Base-by-base conservation (phyloP, 2,329 filamentous ascomycete genomes). In the Pyricularia sp. region DNA sequence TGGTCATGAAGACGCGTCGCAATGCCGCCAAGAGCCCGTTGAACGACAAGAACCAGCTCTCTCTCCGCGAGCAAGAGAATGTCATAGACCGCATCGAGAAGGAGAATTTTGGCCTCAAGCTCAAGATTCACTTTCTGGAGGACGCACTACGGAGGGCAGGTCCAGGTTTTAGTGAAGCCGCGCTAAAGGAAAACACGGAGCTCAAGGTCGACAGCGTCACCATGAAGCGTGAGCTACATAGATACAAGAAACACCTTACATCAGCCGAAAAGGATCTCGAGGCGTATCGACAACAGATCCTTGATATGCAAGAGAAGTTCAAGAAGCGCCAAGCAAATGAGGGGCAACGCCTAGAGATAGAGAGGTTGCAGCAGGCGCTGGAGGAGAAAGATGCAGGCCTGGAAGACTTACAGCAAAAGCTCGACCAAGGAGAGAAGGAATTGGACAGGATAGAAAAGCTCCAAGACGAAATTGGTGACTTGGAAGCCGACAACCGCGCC, bases 81-180 rank as follows among this genome's bases (percentile, higher is more conserved):
- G 89, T 94, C 69, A 93, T 99, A 70, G 91, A 97, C 77, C 90
- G 90, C 72, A 93, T 99, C 70, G 92, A 97, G 73, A 99, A 99
- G 79, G 94, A 97, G 73, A 99, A 99, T 73, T 99, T 97, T 73
- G 91, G 91, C 28, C 81, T 99, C 64, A 97, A 97, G 76, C 83
- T 97, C 70, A 97, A 96, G 76, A 96, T 97, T 64, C 92, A 97
- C 75, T 99, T 96, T 74, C 82, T 99, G 65, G 92, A 99, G 74
- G 91, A 97, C 70, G 90, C 91, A 16, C 78, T 99, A 62, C 85
- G 88, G 64, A 96, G 96, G 74, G 86, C 89, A 65, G 93, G 93
- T 0, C 92, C 91, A 8, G 91, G 93, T 65, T 94, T 93, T 78
- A 96, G 93, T 71, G 89, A 96, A 74, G 86, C 87, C 33, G 91